Percentiles rank a stretch among this genome's conserved stretches.
phyloP scores from a whole-genome alignment of 2,329 filamentous ascomycete species.

The Gnomoniopsis smithogilvyi region DNA sequence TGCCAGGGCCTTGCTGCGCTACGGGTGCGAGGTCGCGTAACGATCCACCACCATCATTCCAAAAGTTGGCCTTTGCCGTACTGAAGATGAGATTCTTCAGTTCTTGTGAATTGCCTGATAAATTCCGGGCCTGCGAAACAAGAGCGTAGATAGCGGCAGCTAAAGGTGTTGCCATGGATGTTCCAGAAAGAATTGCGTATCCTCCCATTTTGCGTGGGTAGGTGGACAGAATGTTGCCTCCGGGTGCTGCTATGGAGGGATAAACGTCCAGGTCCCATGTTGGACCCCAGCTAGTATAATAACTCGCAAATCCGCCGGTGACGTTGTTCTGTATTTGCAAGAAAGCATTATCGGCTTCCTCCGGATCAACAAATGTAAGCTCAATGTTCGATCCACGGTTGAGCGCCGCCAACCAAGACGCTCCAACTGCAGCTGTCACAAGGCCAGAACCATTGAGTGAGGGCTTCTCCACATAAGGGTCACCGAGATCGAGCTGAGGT shows the following conservation, averaged over 20 bases:
- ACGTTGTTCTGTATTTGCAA: constrained; percentile 30
- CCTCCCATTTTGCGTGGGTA: constrained; percentile 44
- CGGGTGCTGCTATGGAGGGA: constrained; percentile 53
- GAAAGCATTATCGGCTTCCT: neutral
- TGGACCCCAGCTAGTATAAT: constrained; percentile 56
- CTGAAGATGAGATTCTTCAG: constrained; percentile 4
- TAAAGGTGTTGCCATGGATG: constrained; percentile 59
- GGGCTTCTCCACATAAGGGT: neutral
- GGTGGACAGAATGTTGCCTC: constrained; percentile 57
- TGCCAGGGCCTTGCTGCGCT: constrained; percentile 39
- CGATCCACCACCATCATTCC: constrained; percentile 27
- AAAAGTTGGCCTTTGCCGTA: constrained; percentile 26
- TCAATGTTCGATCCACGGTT: constrained; percentile 21
- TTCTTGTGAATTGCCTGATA: neutral
- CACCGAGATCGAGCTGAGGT: neutral
- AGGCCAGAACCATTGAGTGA: constrained; percentile 18
- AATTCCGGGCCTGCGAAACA: constrained; percentile 7
- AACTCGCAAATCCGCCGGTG: constrained; percentile 48
- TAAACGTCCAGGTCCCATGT: constrained; percentile 55
- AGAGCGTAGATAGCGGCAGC: constrained; percentile 19
- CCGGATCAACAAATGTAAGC: constrained; percentile 20
- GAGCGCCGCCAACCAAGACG: constrained; percentile 23
- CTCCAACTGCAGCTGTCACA: constrained; percentile 21
- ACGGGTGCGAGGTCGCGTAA: constrained; percentile 28
- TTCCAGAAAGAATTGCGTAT: constrained; percentile 53